Conservation (phyloP, 176 grass and related monocot genomes). For the Zizania latifolia region DNA sequence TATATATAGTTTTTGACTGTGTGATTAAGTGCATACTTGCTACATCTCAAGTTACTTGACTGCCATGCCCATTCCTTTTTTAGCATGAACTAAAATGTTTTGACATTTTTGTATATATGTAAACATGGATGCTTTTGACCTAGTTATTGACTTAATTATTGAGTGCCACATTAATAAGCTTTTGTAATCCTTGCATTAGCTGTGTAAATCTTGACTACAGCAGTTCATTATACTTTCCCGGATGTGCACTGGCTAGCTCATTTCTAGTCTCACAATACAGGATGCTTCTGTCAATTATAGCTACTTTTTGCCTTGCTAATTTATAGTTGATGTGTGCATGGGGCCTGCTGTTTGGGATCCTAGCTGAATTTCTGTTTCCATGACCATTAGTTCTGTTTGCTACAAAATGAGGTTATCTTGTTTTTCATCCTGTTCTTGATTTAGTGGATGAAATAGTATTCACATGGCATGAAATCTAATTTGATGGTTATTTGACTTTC, state of each 20-base stretch:
- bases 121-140: neutral
- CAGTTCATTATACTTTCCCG: neutral
- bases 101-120: neutral
- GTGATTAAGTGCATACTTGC: neutral
- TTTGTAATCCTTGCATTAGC: neutral
- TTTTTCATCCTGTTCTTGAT: slow-evolving; percentile 3
- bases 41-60: slow-evolving; percentile 22
- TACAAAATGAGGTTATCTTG: neutral
- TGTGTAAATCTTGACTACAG: neutral
- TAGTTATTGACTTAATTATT: neutral
- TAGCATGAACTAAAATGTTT: neutral
- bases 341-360: neutral
- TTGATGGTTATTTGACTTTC: neutral
- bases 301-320: neutral
- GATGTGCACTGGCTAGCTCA: neutral
- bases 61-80: neutral
- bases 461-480: neutral
- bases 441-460: neutral
- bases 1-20: slow-evolving; percentile 6
- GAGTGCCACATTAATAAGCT: neutral
- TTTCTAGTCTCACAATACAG: neutral
- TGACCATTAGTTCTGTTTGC: neutral
- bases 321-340: neutral
- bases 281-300: neutral
- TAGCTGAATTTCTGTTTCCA: neutral